Conservation (phyloP, 2,329 filamentous ascomycete genomes). For the Monilinia vaccinii-corymbosi region DNA sequence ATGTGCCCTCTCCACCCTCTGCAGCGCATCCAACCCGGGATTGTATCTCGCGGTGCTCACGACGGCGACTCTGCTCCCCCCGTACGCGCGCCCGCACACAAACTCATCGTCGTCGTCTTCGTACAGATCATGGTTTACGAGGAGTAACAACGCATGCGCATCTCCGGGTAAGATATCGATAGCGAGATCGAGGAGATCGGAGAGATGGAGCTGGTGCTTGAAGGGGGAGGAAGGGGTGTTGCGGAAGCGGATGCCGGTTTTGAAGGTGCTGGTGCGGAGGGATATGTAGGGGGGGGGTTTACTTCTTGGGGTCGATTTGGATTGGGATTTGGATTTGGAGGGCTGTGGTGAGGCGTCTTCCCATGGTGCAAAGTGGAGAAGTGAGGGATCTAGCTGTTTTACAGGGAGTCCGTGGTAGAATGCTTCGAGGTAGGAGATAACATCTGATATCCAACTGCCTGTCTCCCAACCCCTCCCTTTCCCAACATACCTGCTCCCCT, state of each 20-base stretch:
- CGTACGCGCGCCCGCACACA: conserved; percentile 57
- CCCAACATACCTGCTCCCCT: not conserved
- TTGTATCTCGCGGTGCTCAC: conserved; percentile 55
- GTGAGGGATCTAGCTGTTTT: conserved; percentile 15
- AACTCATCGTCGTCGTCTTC: conserved; percentile 49
- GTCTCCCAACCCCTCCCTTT: not conserved
- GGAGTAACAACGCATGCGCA: conserved; percentile 23
- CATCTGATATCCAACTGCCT: conserved; percentile 4
- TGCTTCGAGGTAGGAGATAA: conserved; percentile 20
- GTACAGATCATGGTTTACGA: conserved; percentile 26
- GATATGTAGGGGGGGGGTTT: not conserved
- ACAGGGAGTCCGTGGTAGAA: conserved; percentile 24
- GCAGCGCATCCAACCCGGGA: conserved; percentile 38
- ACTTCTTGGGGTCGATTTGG: not conserved
- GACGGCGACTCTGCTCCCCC: conserved; percentile 51
- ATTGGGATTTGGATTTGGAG: not conserved
- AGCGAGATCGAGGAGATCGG: conserved; percentile 23
- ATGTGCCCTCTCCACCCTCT: conserved; percentile 34
- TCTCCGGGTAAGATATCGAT: conserved; percentile 22
- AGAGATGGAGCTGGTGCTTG: conserved; percentile 22
- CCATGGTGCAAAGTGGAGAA: conserved; percentile 14
- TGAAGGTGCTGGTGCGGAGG: not conserved
- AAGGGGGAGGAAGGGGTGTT: conserved; percentile 15
- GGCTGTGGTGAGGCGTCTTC: not conserved
- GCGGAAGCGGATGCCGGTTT: conserved; percentile 19